phyloP scores from a whole-genome alignment of 805 yeast species.

The Spathaspora girioi region DNA sequence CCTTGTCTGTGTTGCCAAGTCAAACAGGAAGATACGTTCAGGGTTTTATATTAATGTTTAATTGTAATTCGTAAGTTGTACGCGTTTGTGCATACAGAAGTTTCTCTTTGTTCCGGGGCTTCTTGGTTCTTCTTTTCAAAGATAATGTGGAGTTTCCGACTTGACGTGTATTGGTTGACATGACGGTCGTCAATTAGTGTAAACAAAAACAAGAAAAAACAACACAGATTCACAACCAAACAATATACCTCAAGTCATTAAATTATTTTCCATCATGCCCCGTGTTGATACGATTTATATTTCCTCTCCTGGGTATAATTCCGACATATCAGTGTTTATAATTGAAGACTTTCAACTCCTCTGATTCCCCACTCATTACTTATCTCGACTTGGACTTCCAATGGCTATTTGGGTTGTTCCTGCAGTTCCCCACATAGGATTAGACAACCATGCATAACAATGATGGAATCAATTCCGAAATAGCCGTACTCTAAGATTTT shows the following conservation, averaged over 20 bases:
- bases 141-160: background rate
- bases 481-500: too few species aligned
- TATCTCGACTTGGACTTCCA: too few species aligned
- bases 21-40: background rate
- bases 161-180: background rate
- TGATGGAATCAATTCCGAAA: too few species aligned
- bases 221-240: background rate
- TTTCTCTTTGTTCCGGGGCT: background rate
- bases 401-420: too few species aligned
- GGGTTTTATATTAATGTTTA: background rate
- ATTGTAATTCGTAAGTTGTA: too few species aligned
- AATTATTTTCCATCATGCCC: background rate
- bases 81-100: background rate
- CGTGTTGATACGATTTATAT: too few species aligned
- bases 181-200: background rate
- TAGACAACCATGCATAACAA: too few species aligned
- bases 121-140: background rate
- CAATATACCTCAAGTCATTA: background rate
- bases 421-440: too few species aligned
- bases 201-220: background rate
- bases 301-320: background rate
- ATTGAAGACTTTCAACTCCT: too few species aligned
- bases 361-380: too few species aligned
- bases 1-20: background rate
- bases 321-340: too few species aligned